phyloP scores from a whole-genome alignment of 2,329 filamentous ascomycete genomes.

The Botryotinia globosa region DNA sequence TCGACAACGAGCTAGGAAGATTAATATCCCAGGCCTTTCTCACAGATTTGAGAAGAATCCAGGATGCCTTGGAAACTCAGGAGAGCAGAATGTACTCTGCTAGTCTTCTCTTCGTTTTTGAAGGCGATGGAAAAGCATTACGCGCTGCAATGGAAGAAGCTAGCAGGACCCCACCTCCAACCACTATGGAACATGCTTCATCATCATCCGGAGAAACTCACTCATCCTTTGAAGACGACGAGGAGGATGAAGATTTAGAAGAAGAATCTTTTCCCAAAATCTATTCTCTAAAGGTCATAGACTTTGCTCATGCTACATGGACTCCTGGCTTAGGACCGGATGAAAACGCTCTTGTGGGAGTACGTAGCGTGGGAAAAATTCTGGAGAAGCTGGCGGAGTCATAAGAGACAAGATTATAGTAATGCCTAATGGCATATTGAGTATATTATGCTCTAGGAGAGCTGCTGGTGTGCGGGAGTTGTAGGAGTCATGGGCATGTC shows the following conservation, averaged over 20 bases:
- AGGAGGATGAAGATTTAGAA: conserved; percentile 55
- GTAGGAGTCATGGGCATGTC: conserved; percentile 17
- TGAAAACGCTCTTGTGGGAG: conserved; percentile 74
- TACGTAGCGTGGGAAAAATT: conserved; percentile 68
- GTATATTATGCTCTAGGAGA: background rate
- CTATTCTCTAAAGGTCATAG: conserved; percentile 82
- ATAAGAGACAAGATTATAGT: background rate
- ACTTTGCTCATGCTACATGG: conserved; percentile 90
- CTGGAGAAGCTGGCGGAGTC: conserved; percentile 55
- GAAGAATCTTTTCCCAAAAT: conserved; percentile 60
- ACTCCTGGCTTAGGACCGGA: conserved; percentile 79
- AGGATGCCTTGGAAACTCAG: conserved; percentile 52
- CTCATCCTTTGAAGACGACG: conserved; percentile 39
- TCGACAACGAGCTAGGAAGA: conserved; percentile 56
- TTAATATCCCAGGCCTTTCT: conserved; percentile 54
- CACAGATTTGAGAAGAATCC: conserved; percentile 51
- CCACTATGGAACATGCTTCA: conserved; percentile 33
- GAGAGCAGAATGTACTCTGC: conserved; percentile 62
- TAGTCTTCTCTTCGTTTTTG: conserved; percentile 59
- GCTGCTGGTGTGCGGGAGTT: background rate
- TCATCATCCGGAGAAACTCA: conserved; percentile 31
- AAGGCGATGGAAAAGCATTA: conserved; percentile 58
- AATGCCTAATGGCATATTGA: background rate
- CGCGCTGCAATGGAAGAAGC: conserved; percentile 39
- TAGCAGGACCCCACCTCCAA: conserved; percentile 34